Conservation (phyloP, 2,329 filamentous ascomycete species). For the Drechmeria coniospora region DNA sequence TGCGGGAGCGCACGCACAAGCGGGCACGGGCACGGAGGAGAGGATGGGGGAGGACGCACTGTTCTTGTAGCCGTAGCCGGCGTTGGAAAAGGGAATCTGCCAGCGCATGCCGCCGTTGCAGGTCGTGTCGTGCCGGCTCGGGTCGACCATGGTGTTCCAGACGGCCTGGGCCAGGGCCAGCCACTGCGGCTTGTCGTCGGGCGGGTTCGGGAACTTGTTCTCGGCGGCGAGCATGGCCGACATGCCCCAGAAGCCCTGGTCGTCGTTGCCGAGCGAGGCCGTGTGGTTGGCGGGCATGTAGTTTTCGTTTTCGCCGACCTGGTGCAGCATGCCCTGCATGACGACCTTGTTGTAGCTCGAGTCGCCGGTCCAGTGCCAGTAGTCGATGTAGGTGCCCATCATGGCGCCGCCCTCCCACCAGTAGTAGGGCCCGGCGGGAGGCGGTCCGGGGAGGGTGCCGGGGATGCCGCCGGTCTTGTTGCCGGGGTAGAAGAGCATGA, state of each 20-base stretch:
- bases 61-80: conserved; percentile 64
- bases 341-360: conserved; percentile 43
- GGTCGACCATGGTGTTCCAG: conserved; percentile 43
- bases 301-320: conserved; percentile 39
- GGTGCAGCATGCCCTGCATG: conserved; percentile 39
- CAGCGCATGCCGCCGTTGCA: conserved; percentile 60
- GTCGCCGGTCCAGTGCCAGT: conserved; percentile 54
- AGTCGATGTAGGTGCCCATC: conserved; percentile 54
- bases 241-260: conserved; percentile 57
- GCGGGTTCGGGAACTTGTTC: conserved; percentile 44
- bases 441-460: conserved; percentile 42
- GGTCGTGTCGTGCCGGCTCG: conserved; percentile 46
- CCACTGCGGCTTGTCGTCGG: conserved; percentile 39
- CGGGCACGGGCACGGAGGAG: too few species aligned
- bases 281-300: conserved; percentile 47
- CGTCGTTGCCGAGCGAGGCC: conserved; percentile 49
- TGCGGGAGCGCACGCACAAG: not conserved
- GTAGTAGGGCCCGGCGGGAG: conserved; percentile 39
- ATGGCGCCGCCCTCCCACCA: conserved; percentile 62
- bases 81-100: conserved; percentile 64
- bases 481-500: conserved; percentile 35
- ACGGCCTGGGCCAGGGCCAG: conserved; percentile 53
- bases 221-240: conserved; percentile 54
- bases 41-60: conserved; percentile 17
- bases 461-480: conserved; percentile 35